Evolutionary conservation across 306 rosid genomes (phyloP).

Genomic region (Prunus padus): DNA sequence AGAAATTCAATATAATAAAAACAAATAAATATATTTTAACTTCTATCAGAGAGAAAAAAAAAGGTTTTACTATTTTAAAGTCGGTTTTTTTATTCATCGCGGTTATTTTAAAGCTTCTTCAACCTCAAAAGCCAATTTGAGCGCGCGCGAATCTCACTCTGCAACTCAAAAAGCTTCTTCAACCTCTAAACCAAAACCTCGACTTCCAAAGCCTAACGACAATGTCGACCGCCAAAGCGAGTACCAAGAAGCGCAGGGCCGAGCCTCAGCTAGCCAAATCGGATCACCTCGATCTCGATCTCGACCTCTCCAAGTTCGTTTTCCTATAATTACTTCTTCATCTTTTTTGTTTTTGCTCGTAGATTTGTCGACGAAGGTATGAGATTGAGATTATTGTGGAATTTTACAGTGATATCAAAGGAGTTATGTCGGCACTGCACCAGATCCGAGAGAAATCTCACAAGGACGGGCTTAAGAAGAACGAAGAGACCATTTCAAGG

Average conservation of each 20-base stretch:
- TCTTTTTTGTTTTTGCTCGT: not conserved
- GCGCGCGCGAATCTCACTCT: not conserved
- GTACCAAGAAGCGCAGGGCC: slow-evolving; percentile 48
- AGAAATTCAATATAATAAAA: too few relatives aligned
- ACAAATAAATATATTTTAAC: too few relatives aligned
- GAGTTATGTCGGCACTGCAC: slow-evolving; percentile 77
- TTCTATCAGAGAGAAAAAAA: too few relatives aligned
- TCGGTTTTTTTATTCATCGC: too few relatives aligned
- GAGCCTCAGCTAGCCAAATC: slow-evolving; percentile 46
- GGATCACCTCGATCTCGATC: slow-evolving; percentile 50
- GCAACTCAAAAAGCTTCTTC: slow-evolving; percentile 2
- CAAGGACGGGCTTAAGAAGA: slow-evolving; percentile 91
- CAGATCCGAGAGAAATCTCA: slow-evolving; percentile 82
- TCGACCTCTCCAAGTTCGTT: slow-evolving; percentile 73
- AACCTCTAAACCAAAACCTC: not conserved
- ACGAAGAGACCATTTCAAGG: slow-evolving; percentile 93
- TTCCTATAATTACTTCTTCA: not conserved
- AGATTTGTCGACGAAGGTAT: slow-evolving; percentile 3
- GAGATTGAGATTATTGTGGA: slow-evolving; percentile 15
- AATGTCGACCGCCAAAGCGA: slow-evolving; percentile 58
- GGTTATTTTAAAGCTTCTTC: not conserved
- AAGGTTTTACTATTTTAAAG: too few relatives aligned
- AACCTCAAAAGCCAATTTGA: not conserved
- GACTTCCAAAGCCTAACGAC: slow-evolving; percentile 11
- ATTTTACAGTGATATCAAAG: slow-evolving; percentile 69